Conservation (phyloP, 495 filamentous ascomycete species). For the Penicillium flavigenum region DNA sequence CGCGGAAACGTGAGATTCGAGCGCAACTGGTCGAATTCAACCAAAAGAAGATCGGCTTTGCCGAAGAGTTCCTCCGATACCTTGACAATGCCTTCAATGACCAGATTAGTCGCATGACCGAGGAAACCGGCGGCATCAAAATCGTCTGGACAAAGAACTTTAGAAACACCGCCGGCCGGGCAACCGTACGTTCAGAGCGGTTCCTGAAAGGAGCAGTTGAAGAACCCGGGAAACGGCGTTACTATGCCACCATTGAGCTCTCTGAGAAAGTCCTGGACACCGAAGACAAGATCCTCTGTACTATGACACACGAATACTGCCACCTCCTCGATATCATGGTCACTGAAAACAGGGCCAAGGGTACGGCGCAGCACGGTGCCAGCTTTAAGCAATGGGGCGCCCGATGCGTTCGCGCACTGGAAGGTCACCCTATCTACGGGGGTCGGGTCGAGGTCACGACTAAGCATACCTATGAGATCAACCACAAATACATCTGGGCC, state of each 20-base stretch:
- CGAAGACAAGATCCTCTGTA: constrained; percentile 76
- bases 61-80: constrained; percentile 65
- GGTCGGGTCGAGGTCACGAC: constrained; percentile 74
- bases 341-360: constrained; percentile 58
- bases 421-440: constrained; percentile 42
- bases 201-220: not conserved
- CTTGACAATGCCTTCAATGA: constrained; percentile 69
- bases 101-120: constrained; percentile 58
- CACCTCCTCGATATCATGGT: constrained; percentile 89
- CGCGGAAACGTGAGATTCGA: constrained; percentile 42
- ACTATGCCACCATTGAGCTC: constrained; percentile 81
- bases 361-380: constrained; percentile 62
- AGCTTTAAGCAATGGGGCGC: constrained; percentile 75
- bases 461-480: constrained; percentile 82
- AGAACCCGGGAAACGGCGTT: constrained; percentile 25
- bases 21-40: constrained; percentile 64
- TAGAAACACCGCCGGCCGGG: constrained; percentile 81
- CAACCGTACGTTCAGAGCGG: constrained; percentile 29
- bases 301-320: constrained; percentile 92
- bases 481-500: constrained; percentile 85
- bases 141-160: constrained; percentile 84
- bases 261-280: constrained; percentile 81
- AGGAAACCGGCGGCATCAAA: constrained; percentile 70
- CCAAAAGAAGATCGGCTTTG: constrained; percentile 61
- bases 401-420: constrained; percentile 47